Conservation (phyloP, 495 filamentous ascomycete genomes). For the Penicillium verhagenii region DNA sequence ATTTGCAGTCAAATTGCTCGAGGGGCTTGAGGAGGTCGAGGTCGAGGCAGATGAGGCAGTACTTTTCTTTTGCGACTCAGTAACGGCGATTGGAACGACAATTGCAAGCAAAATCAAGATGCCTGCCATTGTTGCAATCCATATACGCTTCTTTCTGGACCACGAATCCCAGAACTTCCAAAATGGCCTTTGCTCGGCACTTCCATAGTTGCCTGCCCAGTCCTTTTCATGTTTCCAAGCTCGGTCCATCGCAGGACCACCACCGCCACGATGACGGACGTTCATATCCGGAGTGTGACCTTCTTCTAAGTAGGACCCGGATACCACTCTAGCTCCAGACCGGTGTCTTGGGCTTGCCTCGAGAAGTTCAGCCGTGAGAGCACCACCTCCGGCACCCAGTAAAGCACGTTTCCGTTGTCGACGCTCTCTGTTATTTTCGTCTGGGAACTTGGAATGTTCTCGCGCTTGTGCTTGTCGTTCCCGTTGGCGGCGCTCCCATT, state of each 20-base stretch:
- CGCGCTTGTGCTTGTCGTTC: slow-evolving; percentile 10
- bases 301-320: slow-evolving; percentile 68
- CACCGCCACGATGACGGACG: slow-evolving; percentile 40
- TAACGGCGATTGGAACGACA: slow-evolving; percentile 70
- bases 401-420: slow-evolving; percentile 30
- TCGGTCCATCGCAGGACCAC: slow-evolving; percentile 30
- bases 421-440: slow-evolving; percentile 38
- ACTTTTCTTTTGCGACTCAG: slow-evolving; percentile 65
- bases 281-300: slow-evolving; percentile 45
- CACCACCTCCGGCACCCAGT: slow-evolving; percentile 22
- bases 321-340: slow-evolving; percentile 60
- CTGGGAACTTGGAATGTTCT: slow-evolving; percentile 23
- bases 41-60: slow-evolving; percentile 23
- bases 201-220: slow-evolving; percentile 33
- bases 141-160: slow-evolving; percentile 38
- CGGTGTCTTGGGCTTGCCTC: slow-evolving; percentile 37
- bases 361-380: slow-evolving; percentile 22
- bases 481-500: neutral
- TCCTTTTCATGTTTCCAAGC: slow-evolving; percentile 30
- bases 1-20: slow-evolving; percentile 24
- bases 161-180: slow-evolving; percentile 35
- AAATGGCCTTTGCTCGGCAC: slow-evolving; percentile 18
- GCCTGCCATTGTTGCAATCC: slow-evolving; percentile 34
- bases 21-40: slow-evolving; percentile 45
- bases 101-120: slow-evolving; percentile 65